A percentile compares a stretch with the other conserved stretches of the same genome.
Evolutionary conservation across 805 yeast genomes (phyloP).

Genomic region (Scheffersomyces lignosus): DNA sequence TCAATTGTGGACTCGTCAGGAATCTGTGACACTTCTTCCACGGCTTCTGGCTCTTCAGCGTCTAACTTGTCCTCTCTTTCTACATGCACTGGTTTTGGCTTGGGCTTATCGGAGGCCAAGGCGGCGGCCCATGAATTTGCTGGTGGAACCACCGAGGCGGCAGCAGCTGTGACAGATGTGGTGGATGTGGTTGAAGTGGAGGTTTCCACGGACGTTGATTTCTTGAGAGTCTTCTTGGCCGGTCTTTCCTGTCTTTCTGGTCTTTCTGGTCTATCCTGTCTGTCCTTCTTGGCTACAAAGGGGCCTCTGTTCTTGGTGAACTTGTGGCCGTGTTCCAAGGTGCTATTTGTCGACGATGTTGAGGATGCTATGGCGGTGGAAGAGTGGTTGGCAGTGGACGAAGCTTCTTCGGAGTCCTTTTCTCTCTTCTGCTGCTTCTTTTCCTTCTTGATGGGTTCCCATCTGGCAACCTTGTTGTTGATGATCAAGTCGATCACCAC

Average conservation of each 20-base stretch:
- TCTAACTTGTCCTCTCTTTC: slow-evolving; percentile 11
- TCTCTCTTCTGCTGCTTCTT: slow-evolving; percentile 48
- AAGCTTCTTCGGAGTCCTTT: slow-evolving; percentile 10
- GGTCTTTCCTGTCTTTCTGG: slow-evolving; percentile 2
- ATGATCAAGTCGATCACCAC: slow-evolving; percentile 83
- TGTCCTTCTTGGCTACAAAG: slow-evolving; percentile 2
- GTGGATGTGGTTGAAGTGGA: slow-evolving; percentile 10
- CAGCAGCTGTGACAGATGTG: slow-evolving; percentile 15
- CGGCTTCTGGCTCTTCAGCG: slow-evolving; percentile 13
- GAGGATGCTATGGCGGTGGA: slow-evolving; percentile 5
- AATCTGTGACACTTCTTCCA: slow-evolving; percentile 5
- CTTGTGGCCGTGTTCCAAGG: not conserved
- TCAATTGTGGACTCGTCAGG: slow-evolving; percentile 8
- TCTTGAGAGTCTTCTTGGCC: too few relatives aligned
- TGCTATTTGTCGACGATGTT: not conserved
- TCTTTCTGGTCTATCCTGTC: slow-evolving; percentile 3
- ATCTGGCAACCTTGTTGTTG: slow-evolving; percentile 83
- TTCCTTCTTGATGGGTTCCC: slow-evolving; percentile 89
- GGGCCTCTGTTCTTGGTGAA: slow-evolving; percentile 2
- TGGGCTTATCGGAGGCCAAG: slow-evolving; percentile 34
- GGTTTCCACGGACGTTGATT: not conserved
- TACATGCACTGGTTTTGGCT: slow-evolving; percentile 27
- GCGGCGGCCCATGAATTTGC: slow-evolving; percentile 48
- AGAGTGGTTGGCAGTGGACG: not conserved
- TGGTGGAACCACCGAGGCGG: slow-evolving; percentile 19